Evolutionary conservation across 805 yeast species (phyloP), one percentile per base, ranked within the genome.

Genomic region (Saccharomycopsis malanga): DNA sequence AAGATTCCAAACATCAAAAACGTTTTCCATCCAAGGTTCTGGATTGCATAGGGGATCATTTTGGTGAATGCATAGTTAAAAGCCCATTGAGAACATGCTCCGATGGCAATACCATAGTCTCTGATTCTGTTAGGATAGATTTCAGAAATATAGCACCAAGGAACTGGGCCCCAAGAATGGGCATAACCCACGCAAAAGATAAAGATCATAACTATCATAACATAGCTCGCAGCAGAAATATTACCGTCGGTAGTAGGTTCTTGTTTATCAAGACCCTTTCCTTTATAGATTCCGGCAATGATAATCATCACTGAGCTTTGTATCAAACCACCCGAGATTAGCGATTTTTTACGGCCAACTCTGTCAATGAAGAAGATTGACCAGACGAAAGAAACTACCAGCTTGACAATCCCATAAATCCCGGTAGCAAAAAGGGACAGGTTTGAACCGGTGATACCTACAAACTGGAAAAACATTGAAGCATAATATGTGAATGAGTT

Each of bases 401-500:
- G 70, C 53, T 74, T 74, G 40, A 73, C 61, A 34, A 73, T 61
- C 21, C 80, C 80, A 57, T 73, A 73, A 46, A 74, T 61, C 44
- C 80, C 80, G 5, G 79, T 74, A 3, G 79, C 71, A 15, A 72
- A 65, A 35, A 76, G 62, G 1, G 71, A 68, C 0, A 76, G 68
- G 39, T 68, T 63, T 5, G 70, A 57, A 1, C 77, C 73, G 32
- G 58, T 58, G 15, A 75, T 65, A 18, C 80, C 80, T 48, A 75
- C 63, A 3, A 75, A 65, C 50, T 68, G 61, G 60, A 75, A 73
- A 37, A 76, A 64, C 7, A 69, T 65, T 20, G 77, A 77, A n/a
- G 79, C 72, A 57, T 74, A 76, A 57, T 76, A 76, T 39, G 70
- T 72, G 45, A 74, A 65, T 32, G 77, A 74, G 53, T 72, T 67